Conservation (phyloP, 2,329 filamentous ascomycete genomes). For the Sporothrix pseudoabietina region DNA sequence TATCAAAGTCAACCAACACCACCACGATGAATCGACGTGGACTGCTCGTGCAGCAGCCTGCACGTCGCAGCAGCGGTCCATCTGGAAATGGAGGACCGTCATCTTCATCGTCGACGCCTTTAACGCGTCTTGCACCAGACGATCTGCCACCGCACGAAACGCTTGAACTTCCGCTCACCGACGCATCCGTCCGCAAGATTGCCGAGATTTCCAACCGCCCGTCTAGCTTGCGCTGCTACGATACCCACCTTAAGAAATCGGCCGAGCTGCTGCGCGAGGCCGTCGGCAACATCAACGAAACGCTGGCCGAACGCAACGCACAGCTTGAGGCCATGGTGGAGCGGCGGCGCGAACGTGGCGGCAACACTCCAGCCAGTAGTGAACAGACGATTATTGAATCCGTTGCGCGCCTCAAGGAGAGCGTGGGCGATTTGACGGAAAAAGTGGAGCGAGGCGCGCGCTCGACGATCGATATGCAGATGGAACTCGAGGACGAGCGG, state of each 20-base stretch:
- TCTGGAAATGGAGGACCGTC: neutral
- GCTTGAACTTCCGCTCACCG: constrained; percentile 50
- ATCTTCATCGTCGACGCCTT: constrained; percentile 15
- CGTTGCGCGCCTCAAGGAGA: constrained; percentile 42
- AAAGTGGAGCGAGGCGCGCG: constrained; percentile 53
- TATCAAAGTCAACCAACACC: neutral
- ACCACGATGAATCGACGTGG: constrained; percentile 29
- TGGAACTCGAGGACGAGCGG: constrained; percentile 54
- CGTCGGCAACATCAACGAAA: constrained; percentile 54
- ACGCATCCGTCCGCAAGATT: constrained; percentile 45
- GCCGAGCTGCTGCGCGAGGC: constrained; percentile 47
- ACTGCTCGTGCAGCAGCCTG: constrained; percentile 32
- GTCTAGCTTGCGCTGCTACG: constrained; percentile 48
- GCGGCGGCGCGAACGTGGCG: constrained; percentile 43
- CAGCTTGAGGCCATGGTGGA: constrained; percentile 41
- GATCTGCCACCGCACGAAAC: constrained; percentile 55
- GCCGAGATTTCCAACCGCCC: constrained; percentile 48
- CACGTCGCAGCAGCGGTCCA: neutral
- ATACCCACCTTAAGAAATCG: constrained; percentile 51
- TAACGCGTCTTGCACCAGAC: constrained; percentile 34
- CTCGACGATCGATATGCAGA: constrained; percentile 52
- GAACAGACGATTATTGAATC: constrained; percentile 44
- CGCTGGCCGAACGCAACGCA: constrained; percentile 42
- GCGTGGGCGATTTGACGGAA: constrained; percentile 49
- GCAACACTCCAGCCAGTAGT: constrained; percentile 32